phyloP scores from a whole-genome alignment of 2,329 filamentous ascomycete genomes.

The Aspergillus sp. region DNA sequence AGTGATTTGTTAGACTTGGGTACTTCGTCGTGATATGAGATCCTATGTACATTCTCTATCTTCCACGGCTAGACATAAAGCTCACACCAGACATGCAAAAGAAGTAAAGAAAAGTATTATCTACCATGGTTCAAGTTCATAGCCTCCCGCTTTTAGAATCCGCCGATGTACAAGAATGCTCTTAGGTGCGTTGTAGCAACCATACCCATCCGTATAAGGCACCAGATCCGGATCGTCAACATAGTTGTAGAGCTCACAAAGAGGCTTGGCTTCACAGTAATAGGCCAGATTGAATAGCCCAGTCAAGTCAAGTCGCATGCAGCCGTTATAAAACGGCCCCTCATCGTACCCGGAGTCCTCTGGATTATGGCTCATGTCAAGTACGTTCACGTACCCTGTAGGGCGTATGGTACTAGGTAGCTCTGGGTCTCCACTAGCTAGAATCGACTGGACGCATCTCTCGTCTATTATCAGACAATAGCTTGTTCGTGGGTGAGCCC shows the following conservation, averaged over 20 bases:
- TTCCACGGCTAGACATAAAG: no score
- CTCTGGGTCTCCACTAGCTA: not conserved
- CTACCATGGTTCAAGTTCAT: no score
- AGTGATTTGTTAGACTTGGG: no score
- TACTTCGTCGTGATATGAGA: no score
- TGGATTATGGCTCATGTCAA: not conserved
- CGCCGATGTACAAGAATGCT: no score
- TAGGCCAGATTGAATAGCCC: not conserved
- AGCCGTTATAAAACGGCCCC: not conserved
- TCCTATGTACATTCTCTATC: no score
- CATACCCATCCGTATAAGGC: not conserved
- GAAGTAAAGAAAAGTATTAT: no score
- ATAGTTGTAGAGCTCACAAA: not conserved
- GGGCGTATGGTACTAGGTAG: not conserved
- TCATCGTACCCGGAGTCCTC: not conserved
- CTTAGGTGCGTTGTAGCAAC: no score
- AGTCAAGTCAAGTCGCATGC: not conserved
- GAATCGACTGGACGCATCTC: not conserved
- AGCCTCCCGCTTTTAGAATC: no score
- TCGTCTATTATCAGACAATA: not conserved
- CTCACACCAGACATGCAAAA: no score
- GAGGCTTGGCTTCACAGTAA: not conserved
- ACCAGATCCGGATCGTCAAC: not conserved
- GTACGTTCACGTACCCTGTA: not conserved
- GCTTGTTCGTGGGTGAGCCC: not conserved